These are phyloP conservation scores for Deinandra increscens DNA, from an alignment of 129 eudicot species.

Conservation along the genomic window DNA sequence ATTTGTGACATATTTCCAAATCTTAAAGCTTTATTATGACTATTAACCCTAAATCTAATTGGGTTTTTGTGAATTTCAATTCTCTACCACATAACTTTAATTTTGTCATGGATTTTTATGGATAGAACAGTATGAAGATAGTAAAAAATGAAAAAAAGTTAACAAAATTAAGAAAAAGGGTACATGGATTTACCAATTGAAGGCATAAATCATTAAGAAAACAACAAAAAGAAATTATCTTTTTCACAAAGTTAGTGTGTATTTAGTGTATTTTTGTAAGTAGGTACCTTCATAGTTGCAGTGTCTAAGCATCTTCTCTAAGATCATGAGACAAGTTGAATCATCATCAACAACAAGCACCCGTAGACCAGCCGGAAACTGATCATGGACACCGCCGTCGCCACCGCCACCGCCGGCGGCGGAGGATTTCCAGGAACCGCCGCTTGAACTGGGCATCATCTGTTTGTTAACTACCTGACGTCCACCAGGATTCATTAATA, in stretches of 20 bases:
- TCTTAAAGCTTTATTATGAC: constrained; percentile 6
- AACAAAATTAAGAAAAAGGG: constrained; percentile 1
- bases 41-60: constrained; percentile 17
- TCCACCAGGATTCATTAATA: constrained; percentile 33
- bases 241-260: not conserved
- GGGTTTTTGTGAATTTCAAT: constrained; percentile 7
- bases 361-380: constrained; percentile 65
- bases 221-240: not conserved
- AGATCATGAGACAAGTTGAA: constrained; percentile 56
- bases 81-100: constrained; percentile 30
- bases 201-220: constrained; percentile 10
- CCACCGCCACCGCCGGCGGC: constrained; percentile 25
- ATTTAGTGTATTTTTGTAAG: not conserved
- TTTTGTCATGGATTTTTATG: constrained; percentile 14
- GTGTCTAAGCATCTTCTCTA: constrained; percentile 51
- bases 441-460: constrained; percentile 35
- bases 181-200: constrained; percentile 24
- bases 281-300: constrained; percentile 59
- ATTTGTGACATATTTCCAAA: not conserved
- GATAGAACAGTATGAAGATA: constrained; percentile 26
- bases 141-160: not conserved
- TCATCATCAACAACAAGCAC: constrained; percentile 71
- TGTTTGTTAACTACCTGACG: constrained; percentile 26
- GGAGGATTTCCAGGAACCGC: constrained; percentile 36
- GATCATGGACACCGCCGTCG: constrained; percentile 34